These are phyloP conservation scores for Phanerochaete carnosa DNA, from an alignment of 768 basidiomycete genomes.

Conservation along the genomic window DNA sequence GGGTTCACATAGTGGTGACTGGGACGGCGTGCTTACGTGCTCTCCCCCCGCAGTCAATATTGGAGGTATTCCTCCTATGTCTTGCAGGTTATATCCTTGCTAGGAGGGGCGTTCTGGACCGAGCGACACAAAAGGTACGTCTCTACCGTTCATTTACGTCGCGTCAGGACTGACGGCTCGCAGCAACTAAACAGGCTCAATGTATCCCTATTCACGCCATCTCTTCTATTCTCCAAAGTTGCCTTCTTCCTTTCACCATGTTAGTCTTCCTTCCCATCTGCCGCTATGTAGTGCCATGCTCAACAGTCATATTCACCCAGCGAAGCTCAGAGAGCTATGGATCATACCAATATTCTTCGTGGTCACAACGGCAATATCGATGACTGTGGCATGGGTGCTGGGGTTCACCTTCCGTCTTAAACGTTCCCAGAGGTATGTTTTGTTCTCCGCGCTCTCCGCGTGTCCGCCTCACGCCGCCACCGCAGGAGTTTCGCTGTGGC, in stretches of 20 bases:
- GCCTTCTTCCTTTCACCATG: constrained; percentile 83
- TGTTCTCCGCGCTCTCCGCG: not conserved
- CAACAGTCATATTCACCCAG: constrained; percentile 28
- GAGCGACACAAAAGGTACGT: constrained; percentile 80
- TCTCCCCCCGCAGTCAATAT: constrained; percentile 59
- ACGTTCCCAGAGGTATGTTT: constrained; percentile 66
- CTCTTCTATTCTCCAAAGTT: constrained; percentile 90
- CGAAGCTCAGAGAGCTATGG: constrained; percentile 80
- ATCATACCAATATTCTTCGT: constrained; percentile 84
- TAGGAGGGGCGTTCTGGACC: constrained; percentile 76
- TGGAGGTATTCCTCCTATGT: constrained; percentile 86
- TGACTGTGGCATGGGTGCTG: constrained; percentile 58
- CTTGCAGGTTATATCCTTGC: constrained; percentile 83
- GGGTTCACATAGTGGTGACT: too few species aligned
- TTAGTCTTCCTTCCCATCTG: constrained; percentile 23
- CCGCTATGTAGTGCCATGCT: not conserved
- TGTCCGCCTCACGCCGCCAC: not conserved
- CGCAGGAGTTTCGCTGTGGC: constrained; percentile 74
- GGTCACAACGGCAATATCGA: constrained; percentile 70
- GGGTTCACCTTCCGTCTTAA: constrained; percentile 65
- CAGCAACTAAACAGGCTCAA: constrained; percentile 81
- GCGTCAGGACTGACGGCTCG: not conserved
- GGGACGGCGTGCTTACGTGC: not conserved
- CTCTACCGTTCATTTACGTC: not conserved
- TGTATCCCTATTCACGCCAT: constrained; percentile 85